These are phyloP conservation scores for Trichosanthes cucumerina DNA, from an alignment of 306 rosid genomes.

Conservation along the genomic window DNA sequence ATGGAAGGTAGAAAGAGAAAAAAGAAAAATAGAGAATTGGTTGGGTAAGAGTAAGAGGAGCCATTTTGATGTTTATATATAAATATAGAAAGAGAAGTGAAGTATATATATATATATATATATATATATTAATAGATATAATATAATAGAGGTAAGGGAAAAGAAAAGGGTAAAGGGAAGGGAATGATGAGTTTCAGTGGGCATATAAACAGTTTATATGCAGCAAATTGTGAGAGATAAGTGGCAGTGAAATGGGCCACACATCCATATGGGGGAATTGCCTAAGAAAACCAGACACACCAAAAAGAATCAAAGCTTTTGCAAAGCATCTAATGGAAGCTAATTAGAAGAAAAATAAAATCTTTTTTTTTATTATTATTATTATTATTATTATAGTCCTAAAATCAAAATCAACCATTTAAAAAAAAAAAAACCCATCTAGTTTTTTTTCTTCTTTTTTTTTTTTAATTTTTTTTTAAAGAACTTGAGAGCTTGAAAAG, in stretches of 20 bases:
- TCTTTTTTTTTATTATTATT: background rate
- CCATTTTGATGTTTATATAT: background rate
- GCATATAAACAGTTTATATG: background rate
- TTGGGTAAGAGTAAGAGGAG: background rate
- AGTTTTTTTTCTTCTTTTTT: background rate
- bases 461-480: background rate
- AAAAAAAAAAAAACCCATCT: background rate
- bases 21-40: background rate
- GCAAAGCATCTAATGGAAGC: background rate
- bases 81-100: background rate
- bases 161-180: background rate
- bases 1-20: too few species aligned
- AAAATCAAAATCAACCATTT: background rate
- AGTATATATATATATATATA: too few species aligned
- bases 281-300: constrained; percentile 3
- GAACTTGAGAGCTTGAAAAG: background rate
- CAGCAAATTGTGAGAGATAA: background rate
- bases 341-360: background rate
- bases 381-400: background rate
- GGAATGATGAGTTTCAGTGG: background rate
- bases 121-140: too few species aligned
- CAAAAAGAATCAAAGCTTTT: background rate
- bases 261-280: background rate
- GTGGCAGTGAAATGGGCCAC: background rate
- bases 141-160: background rate